A percentile compares a stretch with the other conserved stretches of the same genome.
Evolutionary conservation across 805 yeast genomes (phyloP).

Genomic region (Peterozyma xylosa): DNA sequence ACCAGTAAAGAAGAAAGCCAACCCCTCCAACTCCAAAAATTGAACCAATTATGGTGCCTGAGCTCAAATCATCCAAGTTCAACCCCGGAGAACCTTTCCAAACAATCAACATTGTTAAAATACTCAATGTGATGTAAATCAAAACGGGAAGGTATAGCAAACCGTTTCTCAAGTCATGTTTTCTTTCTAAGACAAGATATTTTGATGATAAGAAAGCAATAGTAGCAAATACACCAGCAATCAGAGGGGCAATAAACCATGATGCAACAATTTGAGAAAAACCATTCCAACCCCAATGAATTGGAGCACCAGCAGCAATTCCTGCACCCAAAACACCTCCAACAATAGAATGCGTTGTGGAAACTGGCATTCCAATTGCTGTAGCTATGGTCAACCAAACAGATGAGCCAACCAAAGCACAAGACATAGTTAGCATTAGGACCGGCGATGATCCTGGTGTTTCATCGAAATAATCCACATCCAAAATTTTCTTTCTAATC

Average conservation of each 20-base stretch:
- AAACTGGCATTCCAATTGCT: conserved; percentile 64
- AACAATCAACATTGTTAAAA: conserved; percentile 69
- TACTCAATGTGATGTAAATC: conserved; percentile 51
- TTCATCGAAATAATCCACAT: conserved; percentile 35
- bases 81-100: conserved; percentile 77
- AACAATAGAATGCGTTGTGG: conserved; percentile 73
- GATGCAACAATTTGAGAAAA: conserved; percentile 69
- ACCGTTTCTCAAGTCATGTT: conserved; percentile 46
- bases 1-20: conserved; percentile 41
- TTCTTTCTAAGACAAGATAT: conserved; percentile 52
- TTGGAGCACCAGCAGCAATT: conserved; percentile 61
- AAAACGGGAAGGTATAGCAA: conserved; percentile 51
- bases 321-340: conserved; percentile 74
- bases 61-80: conserved; percentile 43
- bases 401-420: conserved; percentile 71
- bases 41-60: conserved; percentile 47
- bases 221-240: conserved; percentile 60
- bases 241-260: conserved; percentile 71
- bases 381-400: conserved; percentile 66
- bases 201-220: conserved; percentile 53
- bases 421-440: conserved; percentile 68
- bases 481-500: conserved; percentile 57
- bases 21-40: conserved; percentile 60
- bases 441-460: conserved; percentile 45
- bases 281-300: conserved; percentile 73